Evolutionary conservation across 2,329 filamentous ascomycete genomes (phyloP).

Genomic region (Aspergillus tamarii): DNA sequence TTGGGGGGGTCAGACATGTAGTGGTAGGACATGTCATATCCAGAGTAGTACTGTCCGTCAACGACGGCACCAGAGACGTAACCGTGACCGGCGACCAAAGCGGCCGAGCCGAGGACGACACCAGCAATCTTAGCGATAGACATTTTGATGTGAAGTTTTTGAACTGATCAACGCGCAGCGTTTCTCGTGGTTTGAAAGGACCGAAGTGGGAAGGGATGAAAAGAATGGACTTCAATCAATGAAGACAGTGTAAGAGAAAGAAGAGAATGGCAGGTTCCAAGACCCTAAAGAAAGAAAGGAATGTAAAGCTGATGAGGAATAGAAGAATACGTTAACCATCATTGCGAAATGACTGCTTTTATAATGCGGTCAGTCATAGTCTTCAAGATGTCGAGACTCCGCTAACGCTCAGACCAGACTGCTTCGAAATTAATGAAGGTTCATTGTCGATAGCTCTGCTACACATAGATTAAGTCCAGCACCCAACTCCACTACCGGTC

Average conservation of each 20-base stretch:
- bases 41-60: constrained; percentile 41
- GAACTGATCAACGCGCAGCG: constrained; percentile 35
- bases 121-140: constrained; percentile 38
- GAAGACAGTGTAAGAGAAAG: constrained; percentile 32
- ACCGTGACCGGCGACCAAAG: constrained; percentile 44
- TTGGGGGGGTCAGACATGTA: constrained; percentile 43
- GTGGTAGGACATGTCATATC: constrained; percentile 43
- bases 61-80: constrained; percentile 40
- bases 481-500: constrained; percentile 14
- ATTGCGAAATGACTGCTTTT: constrained; percentile 17
- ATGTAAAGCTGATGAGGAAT: constrained; percentile 33
- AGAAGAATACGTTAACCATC: constrained; percentile 9
- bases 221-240: constrained; percentile 40
- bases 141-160: constrained; percentile 28
- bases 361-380: constrained; percentile 3
- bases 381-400: not conserved
- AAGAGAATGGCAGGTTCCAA: constrained; percentile 33
- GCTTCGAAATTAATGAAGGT: constrained; percentile 21
- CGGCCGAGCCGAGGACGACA: constrained; percentile 38
- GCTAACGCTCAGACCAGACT: constrained; percentile 18
- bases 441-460: constrained; percentile 4
- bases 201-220: constrained; percentile 31
- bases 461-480: constrained; percentile 2
- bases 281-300: constrained; percentile 32
- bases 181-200: constrained; percentile 22